Evolutionary conservation across 2,329 filamentous ascomycete genomes (phyloP).

Genomic region (Diaporthe ilicicola): DNA sequence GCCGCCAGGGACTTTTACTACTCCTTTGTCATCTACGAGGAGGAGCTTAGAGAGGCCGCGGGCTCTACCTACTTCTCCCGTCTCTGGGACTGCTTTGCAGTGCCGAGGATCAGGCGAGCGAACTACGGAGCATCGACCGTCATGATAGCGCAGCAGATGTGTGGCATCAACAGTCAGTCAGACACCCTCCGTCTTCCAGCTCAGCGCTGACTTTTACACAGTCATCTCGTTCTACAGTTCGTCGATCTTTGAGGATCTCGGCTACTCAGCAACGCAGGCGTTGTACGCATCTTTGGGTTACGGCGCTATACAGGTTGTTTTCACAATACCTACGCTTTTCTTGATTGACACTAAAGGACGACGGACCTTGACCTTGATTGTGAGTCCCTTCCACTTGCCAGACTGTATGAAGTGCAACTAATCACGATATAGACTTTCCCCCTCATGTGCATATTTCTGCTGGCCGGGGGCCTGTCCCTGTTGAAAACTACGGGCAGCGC

Average conservation of each 20-base stretch:
- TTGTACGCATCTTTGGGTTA: slow-evolving; percentile 72
- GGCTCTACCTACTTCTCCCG: slow-evolving; percentile 67
- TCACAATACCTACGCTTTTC: slow-evolving; percentile 43
- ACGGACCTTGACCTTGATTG: slow-evolving; percentile 37
- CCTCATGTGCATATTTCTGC: slow-evolving; percentile 61
- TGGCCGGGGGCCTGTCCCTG: slow-evolving; percentile 59
- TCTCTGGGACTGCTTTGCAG: slow-evolving; percentile 72
- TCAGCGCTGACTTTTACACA: background rate
- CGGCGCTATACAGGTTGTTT: slow-evolving; percentile 46
- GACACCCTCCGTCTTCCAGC: background rate
- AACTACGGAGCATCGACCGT: slow-evolving; percentile 80
- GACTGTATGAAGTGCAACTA: background rate
- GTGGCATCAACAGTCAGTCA: slow-evolving; percentile 62
- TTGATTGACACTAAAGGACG: slow-evolving; percentile 43
- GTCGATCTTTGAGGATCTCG: slow-evolving; percentile 67
- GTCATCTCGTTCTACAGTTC: slow-evolving; percentile 79
- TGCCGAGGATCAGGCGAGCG: slow-evolving; percentile 75
- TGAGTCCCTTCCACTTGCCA: slow-evolving; percentile 19
- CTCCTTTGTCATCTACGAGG: slow-evolving; percentile 68
- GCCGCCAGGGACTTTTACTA: slow-evolving; percentile 70
- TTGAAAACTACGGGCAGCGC: slow-evolving; percentile 48
- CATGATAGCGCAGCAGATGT: slow-evolving; percentile 76
- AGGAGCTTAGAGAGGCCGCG: slow-evolving; percentile 49
- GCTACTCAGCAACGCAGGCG: slow-evolving; percentile 62
- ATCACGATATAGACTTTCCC: slow-evolving; percentile 61